Base-by-base conservation (phyloP, 2,329 filamentous ascomycete species). In the Hypoxylon sp. region DNA sequence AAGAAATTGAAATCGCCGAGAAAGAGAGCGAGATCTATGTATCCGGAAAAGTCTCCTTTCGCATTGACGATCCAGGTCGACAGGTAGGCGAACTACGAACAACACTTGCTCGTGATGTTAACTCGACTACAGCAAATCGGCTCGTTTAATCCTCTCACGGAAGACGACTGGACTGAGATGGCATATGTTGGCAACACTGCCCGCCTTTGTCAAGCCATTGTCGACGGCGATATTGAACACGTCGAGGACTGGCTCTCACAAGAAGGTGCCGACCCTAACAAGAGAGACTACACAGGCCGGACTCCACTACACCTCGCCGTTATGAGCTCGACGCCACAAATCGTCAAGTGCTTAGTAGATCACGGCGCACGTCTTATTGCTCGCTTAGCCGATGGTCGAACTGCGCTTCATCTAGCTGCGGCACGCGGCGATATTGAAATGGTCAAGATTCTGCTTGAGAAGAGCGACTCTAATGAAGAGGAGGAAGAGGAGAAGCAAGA, bases 111-210 rank as follows among this genome's bases (percentile, higher is more conserved):
- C 2, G 15, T 29, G 15, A 24, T 27, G 53, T 63, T 76, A 58
- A 76, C 54, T 29, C n/a, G 10, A 57, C 21, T 44, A 54, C 65
- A 76, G 75, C 82, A 87, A 77, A 88, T 88, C 54, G 87, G 87
- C 27, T 88, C 86, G 8, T 97, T 97, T 81, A 91, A 96, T 73
- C 93, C 93, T 0, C 84, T 95, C 39, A 94, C 91, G 0, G 89
- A 93, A 46, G 86, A 93, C 55, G 93, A 96, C 75, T 97, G 93
- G 92, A 96, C 93, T 0, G 92, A 94, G 71, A 96, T 97, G 93
- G 93, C 93, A 0, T 97, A 97, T 72, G 86, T 97, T 37, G 92
- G 93, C 10, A 92, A 94, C 71, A 94, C 92, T 0, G 89, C 88
- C 39, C 84, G 87, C 15, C 84, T 97, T 1, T 97, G 92, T 74